Conservation (phyloP, 2,329 filamentous ascomycete genomes). For the Sclerotinia minor region DNA sequence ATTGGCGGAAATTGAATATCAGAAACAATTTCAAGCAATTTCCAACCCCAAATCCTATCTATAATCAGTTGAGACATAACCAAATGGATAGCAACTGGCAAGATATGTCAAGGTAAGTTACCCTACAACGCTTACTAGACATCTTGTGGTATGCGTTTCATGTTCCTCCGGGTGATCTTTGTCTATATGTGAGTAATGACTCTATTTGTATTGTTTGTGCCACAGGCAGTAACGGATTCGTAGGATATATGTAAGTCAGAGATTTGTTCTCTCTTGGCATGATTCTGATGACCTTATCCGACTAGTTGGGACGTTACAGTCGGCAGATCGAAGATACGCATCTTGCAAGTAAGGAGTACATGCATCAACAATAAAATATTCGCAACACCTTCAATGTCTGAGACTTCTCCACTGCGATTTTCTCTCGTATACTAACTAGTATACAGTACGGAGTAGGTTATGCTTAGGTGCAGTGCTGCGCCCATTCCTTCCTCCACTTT, state of each 20-base stretch:
- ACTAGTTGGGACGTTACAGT: background rate
- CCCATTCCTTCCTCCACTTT: background rate
- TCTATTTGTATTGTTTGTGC: background rate
- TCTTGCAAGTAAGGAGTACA: background rate
- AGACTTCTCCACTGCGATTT: constrained; percentile 12
- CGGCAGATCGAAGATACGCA: background rate
- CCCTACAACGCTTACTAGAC: background rate
- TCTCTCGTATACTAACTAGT: background rate
- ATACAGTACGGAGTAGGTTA: background rate
- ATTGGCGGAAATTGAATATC: background rate
- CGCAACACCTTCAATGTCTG: background rate
- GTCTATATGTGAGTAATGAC: background rate
- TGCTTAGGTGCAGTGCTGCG: background rate
- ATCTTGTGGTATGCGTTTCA: constrained; percentile 6
- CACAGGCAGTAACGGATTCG: background rate
- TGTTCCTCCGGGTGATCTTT: constrained; percentile 5
- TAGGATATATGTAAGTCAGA: background rate
- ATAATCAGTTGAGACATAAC: constrained; percentile 8
- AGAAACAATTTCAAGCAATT: background rate
- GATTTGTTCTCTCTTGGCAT: background rate
- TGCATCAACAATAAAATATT: background rate
- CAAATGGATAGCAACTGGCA: background rate
- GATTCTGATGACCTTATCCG: background rate
- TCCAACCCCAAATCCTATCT: constrained; percentile 1
- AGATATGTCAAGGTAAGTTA: background rate